Evolutionary conservation across 805 yeast species (phyloP), one percentile per base, ranked within the genome.

Genomic region (Nakazawaea wyomingensis): DNA sequence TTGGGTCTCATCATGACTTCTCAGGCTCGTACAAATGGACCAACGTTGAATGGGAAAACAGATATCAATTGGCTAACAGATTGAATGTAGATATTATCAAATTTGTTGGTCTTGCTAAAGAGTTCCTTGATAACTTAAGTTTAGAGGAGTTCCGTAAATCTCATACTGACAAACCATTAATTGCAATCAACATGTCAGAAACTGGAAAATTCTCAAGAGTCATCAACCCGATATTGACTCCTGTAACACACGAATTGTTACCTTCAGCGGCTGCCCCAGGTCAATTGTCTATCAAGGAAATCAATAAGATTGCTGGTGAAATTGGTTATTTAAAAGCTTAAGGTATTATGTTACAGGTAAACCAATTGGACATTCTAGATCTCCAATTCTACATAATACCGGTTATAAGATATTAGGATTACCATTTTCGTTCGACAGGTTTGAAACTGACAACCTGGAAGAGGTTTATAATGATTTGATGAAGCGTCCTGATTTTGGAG

Each of bases 351-450:
- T 90, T 47, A 82, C 81, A 48, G 98, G 98, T 5, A 65, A 70
- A 10, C 97, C 98, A 39, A 73, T 90, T 44, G 62, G 76, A 7
- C 96, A 90, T 60, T 89, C 98, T 2, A 78, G 88, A 60, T 89
- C 97, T 2, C 99, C 99, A 34, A 66, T 73, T 14, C 71, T 93
- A 52, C 99, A 93, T 65, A 82, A 82, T 54, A 74, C 95, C 3
- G 88, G 84, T 22, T 93, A 83, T 66, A 56, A 76, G 44, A 65
- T 71, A n/a, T 69, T 88, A 46, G 88, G 89, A 5, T 69, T 93
- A 53, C 96, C 96, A 11, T 80, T 89, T 61, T 52, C 55, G 4
- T 89, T 90, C 56, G 73, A 64, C 13, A 69, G 71, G 48, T 78
- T 76, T 56, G 96, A 88, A 57, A 79, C 96, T 1, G 69, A 68